Evolutionary conservation across 2,329 filamentous ascomycete genomes (phyloP).

Genomic region (Meredithiella fracta): DNA sequence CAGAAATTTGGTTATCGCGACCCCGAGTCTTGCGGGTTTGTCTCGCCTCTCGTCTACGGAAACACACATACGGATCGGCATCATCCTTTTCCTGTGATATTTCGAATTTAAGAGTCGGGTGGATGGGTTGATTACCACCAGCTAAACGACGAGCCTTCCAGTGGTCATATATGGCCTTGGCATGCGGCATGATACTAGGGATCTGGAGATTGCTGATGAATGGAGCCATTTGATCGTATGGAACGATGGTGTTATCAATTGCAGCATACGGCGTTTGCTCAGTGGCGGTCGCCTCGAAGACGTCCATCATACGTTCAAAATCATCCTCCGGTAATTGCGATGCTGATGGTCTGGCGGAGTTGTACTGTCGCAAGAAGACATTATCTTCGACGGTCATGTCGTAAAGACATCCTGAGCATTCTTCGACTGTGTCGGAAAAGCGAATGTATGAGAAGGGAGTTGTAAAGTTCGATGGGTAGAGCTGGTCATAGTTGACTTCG

Average conservation of each 20-base stretch:
- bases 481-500: constrained; percentile 66
- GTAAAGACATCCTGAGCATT: constrained; percentile 79
- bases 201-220: constrained; percentile 39
- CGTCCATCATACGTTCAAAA: constrained; percentile 87
- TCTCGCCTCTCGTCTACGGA: constrained; percentile 83
- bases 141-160: constrained; percentile 61
- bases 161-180: constrained; percentile 73
- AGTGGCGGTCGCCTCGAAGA: constrained; percentile 77
- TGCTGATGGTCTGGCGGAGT: constrained; percentile 50
- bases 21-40: constrained; percentile 90
- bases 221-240: constrained; percentile 60
- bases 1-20: constrained; percentile 81
- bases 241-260: constrained; percentile 72
- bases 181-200: constrained; percentile 36
- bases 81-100: constrained; percentile 89
- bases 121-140: constrained; percentile 54
- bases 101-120: constrained; percentile 78
- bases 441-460: constrained; percentile 89
- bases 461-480: constrained; percentile 65
- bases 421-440: constrained; percentile 95
- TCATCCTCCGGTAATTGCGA: constrained; percentile 68
- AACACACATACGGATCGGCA: constrained; percentile 93
- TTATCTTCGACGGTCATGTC: constrained; percentile 89
- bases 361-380: constrained; percentile 67
- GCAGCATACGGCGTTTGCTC: constrained; percentile 76